phyloP scores from a whole-genome alignment of 2,329 filamentous ascomycete species.

The Diaporthe aspalathi region DNA sequence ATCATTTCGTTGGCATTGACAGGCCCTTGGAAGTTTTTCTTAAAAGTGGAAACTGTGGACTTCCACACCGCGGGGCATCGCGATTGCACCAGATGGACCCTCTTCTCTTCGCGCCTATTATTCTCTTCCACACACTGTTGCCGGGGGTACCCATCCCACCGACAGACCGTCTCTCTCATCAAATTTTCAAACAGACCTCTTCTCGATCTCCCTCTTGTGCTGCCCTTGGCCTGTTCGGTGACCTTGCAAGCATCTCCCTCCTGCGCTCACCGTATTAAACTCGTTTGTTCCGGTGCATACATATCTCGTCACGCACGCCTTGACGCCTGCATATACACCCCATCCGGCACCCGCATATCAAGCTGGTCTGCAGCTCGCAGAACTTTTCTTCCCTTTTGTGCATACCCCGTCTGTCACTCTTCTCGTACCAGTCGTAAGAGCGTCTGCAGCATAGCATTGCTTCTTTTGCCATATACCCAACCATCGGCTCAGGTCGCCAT shows the following conservation, averaged over 20 bases:
- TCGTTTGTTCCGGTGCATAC: conserved; percentile 24
- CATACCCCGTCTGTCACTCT: conserved; percentile 17
- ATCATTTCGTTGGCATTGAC: conserved; percentile 45
- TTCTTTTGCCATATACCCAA: conserved; percentile 37
- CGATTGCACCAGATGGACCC: conserved; percentile 29
- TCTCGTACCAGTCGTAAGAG: conserved; percentile 20
- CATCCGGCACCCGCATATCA: conserved; percentile 23
- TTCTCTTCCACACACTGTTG: conserved; percentile 30
- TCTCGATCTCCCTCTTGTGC: not conserved
- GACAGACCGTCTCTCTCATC: conserved; percentile 9
- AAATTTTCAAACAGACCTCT: conserved; percentile 30
- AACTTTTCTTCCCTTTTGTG: conserved; percentile 31
- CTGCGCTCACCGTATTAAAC: conserved; percentile 34
- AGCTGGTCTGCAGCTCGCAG: conserved; percentile 11
- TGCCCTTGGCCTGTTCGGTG: not conserved
- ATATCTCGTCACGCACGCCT: conserved; percentile 5
- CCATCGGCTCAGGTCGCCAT: conserved; percentile 34
- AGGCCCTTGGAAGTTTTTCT: conserved; percentile 37
- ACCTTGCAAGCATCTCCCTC: conserved; percentile 34
- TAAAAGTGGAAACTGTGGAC: conserved; percentile 39
- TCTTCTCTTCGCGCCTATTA: conserved; percentile 38
- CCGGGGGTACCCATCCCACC: conserved; percentile 38
- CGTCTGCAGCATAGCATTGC: conserved; percentile 31
- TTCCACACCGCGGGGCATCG: conserved; percentile 35
- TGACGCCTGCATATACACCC: conserved; percentile 15